Base-by-base conservation (phyloP, 495 filamentous ascomycete genomes). In the Penicillium pulvis region DNA sequence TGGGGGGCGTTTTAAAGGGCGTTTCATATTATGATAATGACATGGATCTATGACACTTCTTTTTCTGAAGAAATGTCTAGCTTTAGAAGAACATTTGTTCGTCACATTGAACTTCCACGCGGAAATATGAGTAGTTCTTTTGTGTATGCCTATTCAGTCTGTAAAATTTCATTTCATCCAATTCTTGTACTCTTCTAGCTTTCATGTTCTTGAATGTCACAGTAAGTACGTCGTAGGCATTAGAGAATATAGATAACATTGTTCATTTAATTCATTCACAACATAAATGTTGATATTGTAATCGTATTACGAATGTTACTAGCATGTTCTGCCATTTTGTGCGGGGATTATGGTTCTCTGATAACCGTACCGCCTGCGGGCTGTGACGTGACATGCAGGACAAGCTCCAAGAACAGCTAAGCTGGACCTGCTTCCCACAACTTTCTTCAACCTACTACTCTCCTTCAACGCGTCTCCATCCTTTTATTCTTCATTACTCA, bases 321-420 rank as follows among this genome's bases (percentile, higher is more conserved):
- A 26, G 17, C 12, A 20, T 16, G 12, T 33, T 16, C n/a, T 5
- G 17, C 41, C 9, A 14, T 6, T 16, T 23, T 20, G 7, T 50
- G 35, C 55, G 47, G 47, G 28, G 33, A 23, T 51, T 36, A 33
- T 16, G 30, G 55, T 65, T 43, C 60, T 28, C 14, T 7, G 6
- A 31, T 56, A 33, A 62, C 62, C 52, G 33, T 59, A 67, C 66
- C 64, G 64, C 66, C 64, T 59, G 48, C 53, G 43, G 44, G 26
- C 51, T 63, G 65, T 68, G 63, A 68, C 66, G 68, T 71, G 56
- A 59, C 57, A 36, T 55, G 36, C 39, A 39, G 48, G 49, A 7
- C 36, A 65, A 68, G 59, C 65, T 65, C 51, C 51, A 17, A 39
- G 30, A 47, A 24, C 39, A 41, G 45, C n/a, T 28, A 9, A 41